These are phyloP conservation scores for Pestalotiopsis sp. DNA, from an alignment of 2,329 filamentous ascomycete genomes.

Conservation along the genomic window DNA sequence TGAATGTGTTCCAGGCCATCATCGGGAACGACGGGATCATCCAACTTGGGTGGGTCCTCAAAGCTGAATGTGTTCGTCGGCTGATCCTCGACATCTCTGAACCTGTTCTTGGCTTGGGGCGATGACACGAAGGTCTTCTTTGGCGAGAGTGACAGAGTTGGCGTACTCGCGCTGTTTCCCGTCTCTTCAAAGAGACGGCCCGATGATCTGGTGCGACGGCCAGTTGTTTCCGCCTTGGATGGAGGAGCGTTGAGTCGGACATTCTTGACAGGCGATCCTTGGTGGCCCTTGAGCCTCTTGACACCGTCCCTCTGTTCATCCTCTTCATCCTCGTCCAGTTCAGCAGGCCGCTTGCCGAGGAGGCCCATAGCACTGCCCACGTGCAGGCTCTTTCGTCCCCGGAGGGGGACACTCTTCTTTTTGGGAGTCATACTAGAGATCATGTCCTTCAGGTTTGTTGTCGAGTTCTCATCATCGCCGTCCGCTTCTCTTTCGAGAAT, in stretches of 20 bases:
- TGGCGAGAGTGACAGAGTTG: slow-evolving; percentile 51
- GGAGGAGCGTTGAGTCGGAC: slow-evolving; percentile 71
- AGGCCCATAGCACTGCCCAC: slow-evolving; percentile 75
- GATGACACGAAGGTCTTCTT: slow-evolving; percentile 51
- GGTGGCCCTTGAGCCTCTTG: slow-evolving; percentile 72
- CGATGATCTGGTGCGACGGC: slow-evolving; percentile 55
- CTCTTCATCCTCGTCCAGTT: slow-evolving; percentile 69
- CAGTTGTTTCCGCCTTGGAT: slow-evolving; percentile 66
- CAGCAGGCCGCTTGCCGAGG: slow-evolving; percentile 72
- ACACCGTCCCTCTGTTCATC: slow-evolving; percentile 61
- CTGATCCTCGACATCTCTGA: slow-evolving; percentile 54
- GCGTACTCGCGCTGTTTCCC: slow-evolving; percentile 37
- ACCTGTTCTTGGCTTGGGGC: slow-evolving; percentile 58
- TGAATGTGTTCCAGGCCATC: slow-evolving; percentile 68
- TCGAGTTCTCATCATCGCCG: slow-evolving; percentile 61
- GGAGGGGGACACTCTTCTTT: slow-evolving; percentile 55
- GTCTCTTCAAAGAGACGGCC: slow-evolving; percentile 48
- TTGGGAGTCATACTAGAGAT: slow-evolving; percentile 79
- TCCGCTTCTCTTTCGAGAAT: slow-evolving; percentile 57
- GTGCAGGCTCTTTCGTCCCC: slow-evolving; percentile 75
- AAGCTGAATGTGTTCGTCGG: slow-evolving; percentile 47
- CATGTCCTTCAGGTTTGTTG: slow-evolving; percentile 73
- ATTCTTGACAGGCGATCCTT: slow-evolving; percentile 78
- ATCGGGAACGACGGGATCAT: slow-evolving; percentile 49
- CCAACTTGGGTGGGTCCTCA: slow-evolving; percentile 41